A percentile compares a stretch with the other conserved stretches of the same genome.
These are phyloP conservation scores for Kalmanozyma brasiliensis DNA, from an alignment of 1,284 basidiomycete species.

Conservation along the genomic window DNA sequence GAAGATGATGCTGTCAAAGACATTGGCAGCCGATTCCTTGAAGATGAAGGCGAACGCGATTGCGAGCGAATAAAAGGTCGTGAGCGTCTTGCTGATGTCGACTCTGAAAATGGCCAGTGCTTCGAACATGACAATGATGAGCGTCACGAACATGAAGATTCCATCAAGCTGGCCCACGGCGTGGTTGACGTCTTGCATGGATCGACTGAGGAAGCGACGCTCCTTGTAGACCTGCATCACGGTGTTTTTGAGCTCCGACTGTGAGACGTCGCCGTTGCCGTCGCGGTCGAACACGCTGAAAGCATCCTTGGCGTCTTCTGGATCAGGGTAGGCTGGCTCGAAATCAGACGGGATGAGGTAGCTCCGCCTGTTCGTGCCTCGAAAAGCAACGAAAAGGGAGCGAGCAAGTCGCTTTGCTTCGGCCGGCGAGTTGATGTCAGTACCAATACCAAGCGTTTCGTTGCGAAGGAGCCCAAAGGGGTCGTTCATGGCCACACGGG, in stretches of 20 bases:
- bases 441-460: constrained; percentile 55
- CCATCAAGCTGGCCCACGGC: constrained; percentile 60
- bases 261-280: constrained; percentile 81
- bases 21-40: constrained; percentile 63
- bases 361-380: constrained; percentile 69
- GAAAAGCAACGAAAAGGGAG: constrained; percentile 76
- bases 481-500: constrained; percentile 60
- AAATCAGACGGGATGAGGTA: constrained; percentile 79
- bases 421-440: constrained; percentile 63
- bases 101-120: constrained; percentile 65
- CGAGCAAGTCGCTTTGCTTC: constrained; percentile 75
- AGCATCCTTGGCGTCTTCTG: constrained; percentile 74
- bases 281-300: constrained; percentile 78
- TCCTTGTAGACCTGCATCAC: constrained; percentile 71
- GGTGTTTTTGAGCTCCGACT: constrained; percentile 78
- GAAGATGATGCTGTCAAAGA: constrained; percentile 67
- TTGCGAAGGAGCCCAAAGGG: constrained; percentile 41
- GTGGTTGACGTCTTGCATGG: constrained; percentile 65
- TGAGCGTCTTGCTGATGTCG: constrained; percentile 57
- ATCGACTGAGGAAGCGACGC: constrained; percentile 58
- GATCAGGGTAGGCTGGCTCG: constrained; percentile 75
- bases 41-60: constrained; percentile 66
- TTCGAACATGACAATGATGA: constrained; percentile 62
- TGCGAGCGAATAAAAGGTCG: constrained; percentile 64
- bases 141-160: constrained; percentile 52